A percentile compares a stretch with the other conserved stretches of the same genome.
These are phyloP conservation scores for Eremothecium coryli DNA, from an alignment of 1,139 yeast species.

Conservation along the genomic window DNA sequence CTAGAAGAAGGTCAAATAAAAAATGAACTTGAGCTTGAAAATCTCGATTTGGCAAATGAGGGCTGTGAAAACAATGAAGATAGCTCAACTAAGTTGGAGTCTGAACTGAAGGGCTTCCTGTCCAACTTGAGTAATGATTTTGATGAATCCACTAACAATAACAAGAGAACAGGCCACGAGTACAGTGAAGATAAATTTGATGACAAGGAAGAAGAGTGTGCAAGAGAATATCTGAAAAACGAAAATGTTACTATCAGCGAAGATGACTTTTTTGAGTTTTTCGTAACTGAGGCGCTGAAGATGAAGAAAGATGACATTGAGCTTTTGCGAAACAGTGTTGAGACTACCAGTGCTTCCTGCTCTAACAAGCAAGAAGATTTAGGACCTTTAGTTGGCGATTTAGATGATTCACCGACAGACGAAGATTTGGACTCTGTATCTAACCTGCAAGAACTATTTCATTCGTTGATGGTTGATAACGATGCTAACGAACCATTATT, in stretches of 20 bases:
- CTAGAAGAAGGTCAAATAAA: neutral
- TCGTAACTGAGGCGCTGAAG: constrained; percentile 44
- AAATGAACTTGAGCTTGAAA: neutral
- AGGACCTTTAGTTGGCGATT: no score
- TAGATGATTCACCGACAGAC: no score
- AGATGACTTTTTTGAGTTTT: constrained; percentile 56
- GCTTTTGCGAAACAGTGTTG: constrained; percentile 2
- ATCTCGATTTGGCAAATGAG: neutral
- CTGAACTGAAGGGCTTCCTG: constrained; percentile 12
- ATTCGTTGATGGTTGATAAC: no score
- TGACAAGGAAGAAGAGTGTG: constrained; percentile 17
- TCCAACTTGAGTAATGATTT: constrained; percentile 4
- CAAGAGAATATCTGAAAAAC: constrained; percentile 21
- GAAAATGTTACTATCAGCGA: constrained; percentile 41
- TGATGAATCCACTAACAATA: constrained; percentile 24
- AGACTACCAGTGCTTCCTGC: no score
- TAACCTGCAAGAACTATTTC: no score
- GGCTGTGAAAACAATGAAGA: neutral
- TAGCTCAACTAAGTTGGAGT: neutral
- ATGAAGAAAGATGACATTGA: constrained; percentile 15
- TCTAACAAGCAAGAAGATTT: no score
- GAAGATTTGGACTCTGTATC: no score
- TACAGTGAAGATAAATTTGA: neutral
- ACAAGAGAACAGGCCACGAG: no score
- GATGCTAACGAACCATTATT: no score